phyloP scores from a whole-genome alignment of 495 filamentous ascomycete genomes.

The Niebla homalea region DNA sequence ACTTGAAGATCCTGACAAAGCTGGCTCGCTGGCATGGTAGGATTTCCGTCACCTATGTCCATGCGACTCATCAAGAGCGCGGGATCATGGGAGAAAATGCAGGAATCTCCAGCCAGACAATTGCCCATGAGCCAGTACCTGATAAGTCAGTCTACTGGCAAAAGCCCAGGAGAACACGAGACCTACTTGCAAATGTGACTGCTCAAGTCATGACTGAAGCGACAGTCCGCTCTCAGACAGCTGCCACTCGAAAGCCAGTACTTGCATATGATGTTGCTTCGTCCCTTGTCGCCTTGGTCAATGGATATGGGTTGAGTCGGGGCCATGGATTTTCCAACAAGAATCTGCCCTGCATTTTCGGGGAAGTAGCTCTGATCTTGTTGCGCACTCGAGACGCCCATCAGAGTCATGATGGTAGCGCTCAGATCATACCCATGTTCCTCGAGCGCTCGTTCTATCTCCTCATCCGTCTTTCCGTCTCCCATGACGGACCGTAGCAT shows the following conservation, averaged over 20 bases:
- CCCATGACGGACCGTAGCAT: slow-evolving; percentile 93
- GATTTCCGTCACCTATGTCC: slow-evolving; percentile 43
- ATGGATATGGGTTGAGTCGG: slow-evolving; percentile 63
- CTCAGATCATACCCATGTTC: slow-evolving; percentile 85
- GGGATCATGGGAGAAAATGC: slow-evolving; percentile 96
- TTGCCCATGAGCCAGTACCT: slow-evolving; percentile 97
- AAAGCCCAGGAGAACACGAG: background rate
- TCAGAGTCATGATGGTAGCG: slow-evolving; percentile 74
- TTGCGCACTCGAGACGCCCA: slow-evolving; percentile 37
- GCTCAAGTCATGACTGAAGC: slow-evolving; percentile 92
- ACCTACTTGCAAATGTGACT: slow-evolving; percentile 97
- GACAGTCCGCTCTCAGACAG: slow-evolving; percentile 88
- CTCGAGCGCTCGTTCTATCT: slow-evolving; percentile 81
- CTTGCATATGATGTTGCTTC: slow-evolving; percentile 79
- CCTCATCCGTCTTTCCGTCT: slow-evolving; percentile 77
- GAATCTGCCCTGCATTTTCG: slow-evolving; percentile 34
- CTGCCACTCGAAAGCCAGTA: slow-evolving; percentile 88
- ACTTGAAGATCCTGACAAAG: slow-evolving; percentile 58
- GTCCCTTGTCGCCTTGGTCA: slow-evolving; percentile 46
- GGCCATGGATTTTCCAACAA: slow-evolving; percentile 86
- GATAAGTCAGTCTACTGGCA: slow-evolving; percentile 11
- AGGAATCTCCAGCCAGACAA: slow-evolving; percentile 86
- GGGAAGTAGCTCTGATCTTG: slow-evolving; percentile 14
- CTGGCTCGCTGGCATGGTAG: slow-evolving; percentile 40
- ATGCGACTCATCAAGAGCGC: slow-evolving; percentile 60